These are phyloP conservation scores for Blastomyces gilchristii DNA, from an alignment of 2,329 filamentous ascomycete species.

Conservation along the genomic window DNA sequence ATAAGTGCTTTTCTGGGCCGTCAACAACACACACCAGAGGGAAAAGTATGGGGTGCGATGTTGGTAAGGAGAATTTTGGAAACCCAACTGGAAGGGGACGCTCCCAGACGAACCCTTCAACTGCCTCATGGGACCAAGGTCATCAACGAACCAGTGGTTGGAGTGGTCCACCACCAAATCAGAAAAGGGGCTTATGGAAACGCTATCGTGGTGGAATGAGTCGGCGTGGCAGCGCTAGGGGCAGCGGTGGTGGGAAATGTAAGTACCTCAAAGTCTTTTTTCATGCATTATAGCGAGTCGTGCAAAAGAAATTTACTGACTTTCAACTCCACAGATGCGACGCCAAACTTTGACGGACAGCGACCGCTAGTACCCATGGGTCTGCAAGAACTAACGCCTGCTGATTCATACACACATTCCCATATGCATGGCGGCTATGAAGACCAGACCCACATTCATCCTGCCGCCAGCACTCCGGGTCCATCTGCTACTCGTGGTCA, in stretches of 20 bases:
- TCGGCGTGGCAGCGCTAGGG: not conserved
- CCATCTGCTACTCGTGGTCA: not conserved
- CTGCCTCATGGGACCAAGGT: not conserved
- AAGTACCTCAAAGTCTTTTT: not conserved
- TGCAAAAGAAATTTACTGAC: not conserved
- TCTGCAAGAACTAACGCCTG: not conserved
- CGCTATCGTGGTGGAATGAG: not conserved
- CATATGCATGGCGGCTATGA: not conserved
- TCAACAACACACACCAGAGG: not conserved
- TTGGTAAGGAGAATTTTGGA: not conserved
- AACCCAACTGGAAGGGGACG: not conserved
- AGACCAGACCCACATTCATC: not conserved
- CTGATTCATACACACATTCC: not conserved
- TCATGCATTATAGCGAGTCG: not conserved
- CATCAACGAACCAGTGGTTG: not conserved
- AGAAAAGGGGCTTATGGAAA: conserved; percentile 2
- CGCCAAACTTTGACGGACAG: not conserved
- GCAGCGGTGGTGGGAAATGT: not conserved
- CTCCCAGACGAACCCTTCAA: not conserved
- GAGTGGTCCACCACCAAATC: not conserved
- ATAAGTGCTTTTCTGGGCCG: not conserved
- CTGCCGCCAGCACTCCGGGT: not conserved
- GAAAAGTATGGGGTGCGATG: not conserved
- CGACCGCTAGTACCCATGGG: not conserved
- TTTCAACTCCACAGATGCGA: not conserved